These are phyloP conservation scores for Phytophthora pluvialis DNA, from an alignment of 352 stramenopile species.

Conservation along the genomic window DNA sequence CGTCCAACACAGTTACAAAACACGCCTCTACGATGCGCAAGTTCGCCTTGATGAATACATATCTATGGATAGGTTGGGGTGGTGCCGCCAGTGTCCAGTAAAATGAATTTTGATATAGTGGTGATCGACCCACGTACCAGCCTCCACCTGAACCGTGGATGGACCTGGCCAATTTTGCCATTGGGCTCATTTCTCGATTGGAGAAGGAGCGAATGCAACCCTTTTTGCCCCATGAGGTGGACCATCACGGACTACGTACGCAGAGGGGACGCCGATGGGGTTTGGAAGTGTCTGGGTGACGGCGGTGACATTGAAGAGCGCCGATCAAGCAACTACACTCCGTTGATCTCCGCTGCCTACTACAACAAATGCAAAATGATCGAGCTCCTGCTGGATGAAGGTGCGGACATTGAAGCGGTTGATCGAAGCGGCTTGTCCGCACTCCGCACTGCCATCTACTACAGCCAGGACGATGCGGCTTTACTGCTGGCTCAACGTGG, in stretches of 20 bases:
- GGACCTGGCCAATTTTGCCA: no score
- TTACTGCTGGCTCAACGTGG: not conserved
- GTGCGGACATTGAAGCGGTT: constrained; percentile 12
- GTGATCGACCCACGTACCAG: no score
- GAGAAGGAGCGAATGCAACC: not conserved
- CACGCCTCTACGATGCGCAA: no score
- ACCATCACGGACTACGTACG: constrained; percentile 1
- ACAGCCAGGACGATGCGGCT: constrained; percentile 2
- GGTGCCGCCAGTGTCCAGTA: no score
- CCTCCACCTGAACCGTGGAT: no score
- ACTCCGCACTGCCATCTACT: constrained; percentile 9
- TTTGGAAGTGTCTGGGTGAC: not conserved
- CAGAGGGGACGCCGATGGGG: not conserved
- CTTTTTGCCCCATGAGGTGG: not conserved
- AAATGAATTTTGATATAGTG: no score
- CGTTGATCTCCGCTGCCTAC: constrained; percentile 5
- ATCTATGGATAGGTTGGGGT: no score
- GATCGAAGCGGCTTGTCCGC: constrained; percentile 10
- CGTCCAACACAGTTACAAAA: no score
- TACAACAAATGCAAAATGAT: constrained; percentile 14
- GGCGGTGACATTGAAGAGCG: constrained; percentile 5
- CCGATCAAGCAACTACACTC: not conserved
- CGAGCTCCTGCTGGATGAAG: constrained; percentile 12
- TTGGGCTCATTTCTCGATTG: not conserved
- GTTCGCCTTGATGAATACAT: no score